Conservation (phyloP, 1,284 basidiomycete genomes). For the Mycena citricolor region DNA sequence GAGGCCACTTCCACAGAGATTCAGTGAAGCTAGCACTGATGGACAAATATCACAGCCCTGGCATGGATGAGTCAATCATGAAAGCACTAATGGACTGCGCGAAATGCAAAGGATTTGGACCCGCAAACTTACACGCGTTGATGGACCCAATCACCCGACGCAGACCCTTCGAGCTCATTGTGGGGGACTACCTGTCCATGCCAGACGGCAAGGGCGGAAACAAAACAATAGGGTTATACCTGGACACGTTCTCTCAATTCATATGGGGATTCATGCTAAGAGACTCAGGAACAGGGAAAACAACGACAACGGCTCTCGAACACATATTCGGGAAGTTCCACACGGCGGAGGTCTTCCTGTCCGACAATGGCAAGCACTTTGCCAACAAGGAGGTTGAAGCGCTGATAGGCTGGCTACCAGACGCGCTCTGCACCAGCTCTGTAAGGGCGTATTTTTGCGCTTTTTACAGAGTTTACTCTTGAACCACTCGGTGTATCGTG, state of each 20-base stretch:
- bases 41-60: slow-evolving; percentile 30
- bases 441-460: too few relatives aligned
- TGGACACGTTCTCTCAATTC: slow-evolving; percentile 11
- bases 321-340: slow-evolving; percentile 28
- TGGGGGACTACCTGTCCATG: slow-evolving; percentile 34
- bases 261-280: slow-evolving; percentile 17
- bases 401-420: too few relatives aligned
- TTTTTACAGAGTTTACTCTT: too few relatives aligned
- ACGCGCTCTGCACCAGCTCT: too few relatives aligned
- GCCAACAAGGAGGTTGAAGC: slow-evolving; percentile 25
- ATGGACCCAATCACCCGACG: slow-evolving; percentile 35
- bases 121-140: slow-evolving; percentile 29
- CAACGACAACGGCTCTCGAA: slow-evolving; percentile 26
- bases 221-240: slow-evolving; percentile 14
- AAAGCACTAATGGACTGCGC: slow-evolving; percentile 32
- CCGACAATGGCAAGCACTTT: slow-evolving; percentile 40
- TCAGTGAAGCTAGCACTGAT: slow-evolving; percentile 28
- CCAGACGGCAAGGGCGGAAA: slow-evolving; percentile 33
- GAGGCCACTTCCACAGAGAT: slow-evolving; percentile 34
- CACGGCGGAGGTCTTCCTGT: slow-evolving; percentile 35
- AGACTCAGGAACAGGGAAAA: slow-evolving; percentile 17
- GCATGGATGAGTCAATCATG: slow-evolving; percentile 31
- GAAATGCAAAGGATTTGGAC: slow-evolving; percentile 29
- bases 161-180: slow-evolving; percentile 36
- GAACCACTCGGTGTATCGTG: too few relatives aligned